Base-by-base conservation (phyloP, 108 stramenopile genomes). In the Pseudonitzschia pungens region DNA sequence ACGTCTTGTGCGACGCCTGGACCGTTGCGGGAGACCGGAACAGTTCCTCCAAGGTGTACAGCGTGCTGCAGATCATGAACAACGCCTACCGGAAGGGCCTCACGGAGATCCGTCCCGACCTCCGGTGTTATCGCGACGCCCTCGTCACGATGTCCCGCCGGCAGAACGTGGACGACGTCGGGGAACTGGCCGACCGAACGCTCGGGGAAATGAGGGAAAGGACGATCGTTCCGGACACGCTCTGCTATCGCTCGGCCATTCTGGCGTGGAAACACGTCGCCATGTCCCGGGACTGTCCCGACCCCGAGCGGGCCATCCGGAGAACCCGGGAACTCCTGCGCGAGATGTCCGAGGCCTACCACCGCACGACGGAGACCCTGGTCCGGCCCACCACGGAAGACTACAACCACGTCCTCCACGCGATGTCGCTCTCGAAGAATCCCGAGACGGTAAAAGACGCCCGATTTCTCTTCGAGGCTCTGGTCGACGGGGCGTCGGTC, bases 361-460 rank as follows among this genome's bases (percentile, higher is more conserved):
- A 88, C 68, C 83, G 89, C 24, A 87, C 84, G 18, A 86, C 87
- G 29, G 70, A 68, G n/a, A 69, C 80, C 4, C 32, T 70, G 8
- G 70, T 93, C 12, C 77, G 76, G 63, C 81, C 84, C 44, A 69
- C 83, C 6, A 83, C 86, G 0, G 52, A 51, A 57, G 76, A 84
- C 12, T 91, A 91, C 72, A 93, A 87, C 60, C 72, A 88, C 74
- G 92, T 88, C 4, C 80, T 93, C 64, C 86, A 87, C 58, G 89
- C 92, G 12, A 71, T 89, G 75, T 66, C 81, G 18, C 71, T 79
- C 12, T 72, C 78, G 16, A 76, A 72, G 59, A 79, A 44, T n/a
- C 55, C 68, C 12, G 54, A 57, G 28, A 79, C 78, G 6, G 75
- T 82, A 20, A 65, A 71, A 26, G 18, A 42, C 24, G 81, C 77